Evolutionary conservation across 2,329 filamentous ascomycete genomes (phyloP).

Genomic region (Coleophoma cylindrospora): DNA sequence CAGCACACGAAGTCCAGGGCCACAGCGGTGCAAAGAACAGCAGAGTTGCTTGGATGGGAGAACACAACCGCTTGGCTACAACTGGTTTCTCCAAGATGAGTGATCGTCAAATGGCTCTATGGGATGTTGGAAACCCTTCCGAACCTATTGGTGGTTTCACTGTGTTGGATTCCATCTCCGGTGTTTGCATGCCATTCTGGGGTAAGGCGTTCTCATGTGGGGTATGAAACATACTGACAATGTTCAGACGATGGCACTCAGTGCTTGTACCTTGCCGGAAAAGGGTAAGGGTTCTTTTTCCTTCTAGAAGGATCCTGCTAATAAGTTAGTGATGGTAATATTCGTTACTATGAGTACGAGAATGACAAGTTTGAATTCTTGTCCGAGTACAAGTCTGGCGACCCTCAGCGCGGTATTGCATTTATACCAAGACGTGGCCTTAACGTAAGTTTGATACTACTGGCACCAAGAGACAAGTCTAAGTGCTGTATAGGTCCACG

Average conservation of each 20-base stretch:
- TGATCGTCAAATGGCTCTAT: conserved; percentile 90
- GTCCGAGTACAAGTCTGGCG: conserved; percentile 93
- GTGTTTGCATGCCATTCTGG: conserved; percentile 99
- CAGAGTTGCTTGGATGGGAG: conserved; percentile 93
- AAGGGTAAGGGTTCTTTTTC: conserved; percentile 62
- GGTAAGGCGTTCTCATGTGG: conserved; percentile 39
- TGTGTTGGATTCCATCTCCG: conserved; percentile 90
- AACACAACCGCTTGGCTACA: conserved; percentile 91
- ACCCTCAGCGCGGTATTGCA: conserved; percentile 90
- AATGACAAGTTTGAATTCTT: conserved; percentile 98
- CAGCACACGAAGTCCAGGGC: conserved; percentile 77
- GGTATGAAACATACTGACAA: conserved; percentile 18
- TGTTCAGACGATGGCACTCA: conserved; percentile 77
- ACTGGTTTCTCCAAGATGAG: conserved; percentile 99
- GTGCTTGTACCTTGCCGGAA: conserved; percentile 92
- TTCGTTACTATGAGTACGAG: conserved; percentile 97
- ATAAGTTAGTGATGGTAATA: conserved; percentile 79
- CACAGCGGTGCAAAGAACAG: conserved; percentile 97
- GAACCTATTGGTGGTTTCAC: conserved; percentile 89
- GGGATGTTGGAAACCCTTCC: conserved; percentile 77
- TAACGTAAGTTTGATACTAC: conserved; percentile 52
- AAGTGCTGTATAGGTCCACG: conserved; percentile 59
- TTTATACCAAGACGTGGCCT: conserved; percentile 94
- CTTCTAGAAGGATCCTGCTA: conserved; percentile 4
- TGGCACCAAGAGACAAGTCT: conserved; percentile 7